These are phyloP conservation scores for Cetraspora pellucida DNA, from an alignment of 192 early-diverging fungal species.

Conservation along the genomic window DNA sequence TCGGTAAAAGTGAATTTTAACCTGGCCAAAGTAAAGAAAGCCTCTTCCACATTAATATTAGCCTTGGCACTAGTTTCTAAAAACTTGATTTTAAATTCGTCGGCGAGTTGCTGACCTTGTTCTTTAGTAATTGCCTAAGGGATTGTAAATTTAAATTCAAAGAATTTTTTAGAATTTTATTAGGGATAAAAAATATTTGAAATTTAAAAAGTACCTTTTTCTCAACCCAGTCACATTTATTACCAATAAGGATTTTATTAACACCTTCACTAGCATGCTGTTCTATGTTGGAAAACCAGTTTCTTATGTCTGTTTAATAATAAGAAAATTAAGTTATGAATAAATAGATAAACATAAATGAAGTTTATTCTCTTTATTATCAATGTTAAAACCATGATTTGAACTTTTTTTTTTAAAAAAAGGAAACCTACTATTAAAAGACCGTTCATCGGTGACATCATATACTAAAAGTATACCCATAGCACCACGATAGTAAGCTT, in stretches of 20 bases:
- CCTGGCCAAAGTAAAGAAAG: constrained; percentile 95
- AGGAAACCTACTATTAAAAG: constrained; percentile 92
- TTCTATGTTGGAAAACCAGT: constrained; percentile 99
- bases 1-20: constrained; percentile 40
- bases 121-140: constrained; percentile 88
- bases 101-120: constrained; percentile 92
- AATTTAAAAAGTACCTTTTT: constrained; percentile 65
- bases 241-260: constrained; percentile 98
- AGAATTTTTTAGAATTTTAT: neutral
- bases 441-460: constrained; percentile 98
- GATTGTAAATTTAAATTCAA: constrained; percentile 12
- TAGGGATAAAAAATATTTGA: too few relatives aligned
- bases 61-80: constrained; percentile 98
- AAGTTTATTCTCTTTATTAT: neutral
- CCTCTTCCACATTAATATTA: constrained; percentile 96
- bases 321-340: neutral
- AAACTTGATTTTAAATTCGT: constrained; percentile 94
- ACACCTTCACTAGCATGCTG: constrained; percentile 99
- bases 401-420: neutral
- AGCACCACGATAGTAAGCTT: constrained; percentile 98
- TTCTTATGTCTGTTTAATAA: constrained; percentile 82
- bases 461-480: constrained; percentile 99
- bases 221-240: constrained; percentile 98
- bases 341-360: neutral
- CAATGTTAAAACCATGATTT: too few relatives aligned